These are phyloP conservation scores for Amphirosellinia nigrospora DNA, from an alignment of 495 filamentous ascomycete species.

Conservation along the genomic window DNA sequence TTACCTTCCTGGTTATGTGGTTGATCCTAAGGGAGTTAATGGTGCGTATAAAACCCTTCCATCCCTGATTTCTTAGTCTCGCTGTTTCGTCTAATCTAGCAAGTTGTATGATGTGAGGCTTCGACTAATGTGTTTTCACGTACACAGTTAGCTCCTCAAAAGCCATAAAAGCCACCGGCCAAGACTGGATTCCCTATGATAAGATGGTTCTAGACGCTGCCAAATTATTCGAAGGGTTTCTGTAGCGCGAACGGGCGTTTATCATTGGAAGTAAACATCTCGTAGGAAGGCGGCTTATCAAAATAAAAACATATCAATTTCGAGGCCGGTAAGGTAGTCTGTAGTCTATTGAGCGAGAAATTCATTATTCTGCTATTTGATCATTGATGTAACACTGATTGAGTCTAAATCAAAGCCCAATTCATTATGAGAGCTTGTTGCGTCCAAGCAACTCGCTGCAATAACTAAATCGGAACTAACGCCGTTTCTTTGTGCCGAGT, in stretches of 20 bases:
- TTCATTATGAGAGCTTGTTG: not conserved
- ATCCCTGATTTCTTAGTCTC: too few relatives aligned
- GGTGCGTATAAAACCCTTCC: too few relatives aligned
- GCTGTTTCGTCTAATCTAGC: too few relatives aligned
- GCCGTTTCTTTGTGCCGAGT: slow-evolving; percentile 6
- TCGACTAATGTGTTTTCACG: too few relatives aligned
- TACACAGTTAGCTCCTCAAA: not conserved
- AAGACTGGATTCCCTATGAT: slow-evolving; percentile 11
- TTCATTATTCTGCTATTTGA: not conserved
- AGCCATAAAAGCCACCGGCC: slow-evolving; percentile 16
- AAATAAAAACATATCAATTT: not conserved
- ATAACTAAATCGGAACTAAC: not conserved
- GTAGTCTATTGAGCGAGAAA: not conserved
- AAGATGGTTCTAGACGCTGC: slow-evolving; percentile 13
- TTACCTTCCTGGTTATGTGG: slow-evolving; percentile 35
- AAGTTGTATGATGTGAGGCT: too few relatives aligned
- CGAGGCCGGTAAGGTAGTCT: not conserved
- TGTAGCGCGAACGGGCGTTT: not conserved
- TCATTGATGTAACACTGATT: not conserved
- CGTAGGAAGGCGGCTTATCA: not conserved
- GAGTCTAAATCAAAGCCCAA: not conserved
- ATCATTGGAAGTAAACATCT: not conserved
- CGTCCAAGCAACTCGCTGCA: not conserved
- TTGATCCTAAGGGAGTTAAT: not conserved
- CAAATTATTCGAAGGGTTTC: slow-evolving; percentile 14